A percentile compares a stretch with the other conserved stretches of the same genome.
phyloP scores from a whole-genome alignment of 441 rosid species.

The Corymbia citriodora region DNA sequence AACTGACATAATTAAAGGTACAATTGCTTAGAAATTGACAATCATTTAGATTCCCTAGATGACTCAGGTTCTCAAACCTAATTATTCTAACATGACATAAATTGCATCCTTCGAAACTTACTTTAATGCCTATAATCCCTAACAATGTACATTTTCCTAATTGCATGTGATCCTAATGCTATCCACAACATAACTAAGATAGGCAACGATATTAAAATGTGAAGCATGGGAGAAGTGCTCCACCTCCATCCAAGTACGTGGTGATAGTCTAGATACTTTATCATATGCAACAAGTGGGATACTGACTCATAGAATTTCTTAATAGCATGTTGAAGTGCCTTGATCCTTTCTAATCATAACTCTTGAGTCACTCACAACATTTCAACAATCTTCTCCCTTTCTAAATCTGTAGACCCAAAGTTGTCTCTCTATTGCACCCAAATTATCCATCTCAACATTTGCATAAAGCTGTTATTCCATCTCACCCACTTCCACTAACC shows the following conservation, averaged over 20 bases:
- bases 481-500: not conserved
- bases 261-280: not conserved
- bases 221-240: not conserved
- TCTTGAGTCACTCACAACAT: not conserved
- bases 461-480: rapidly evolving
- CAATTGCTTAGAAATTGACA: not conserved
- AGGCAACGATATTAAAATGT: not conserved
- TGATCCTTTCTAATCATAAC: not conserved
- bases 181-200: not conserved
- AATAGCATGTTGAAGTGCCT: not conserved
- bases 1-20: not conserved
- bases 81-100: not conserved
- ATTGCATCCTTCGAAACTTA: not conserved
- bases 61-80: not conserved
- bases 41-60: not conserved
- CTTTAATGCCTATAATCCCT: not conserved
- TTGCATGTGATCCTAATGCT: not conserved
- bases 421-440: not conserved
- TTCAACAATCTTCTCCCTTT: not conserved
- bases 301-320: not conserved
- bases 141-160: not conserved
- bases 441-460: not conserved
- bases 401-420: not conserved
- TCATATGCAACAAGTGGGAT: not conserved
- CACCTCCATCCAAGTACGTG: not conserved